Base-by-base conservation (phyloP, 208 protist genomes). In the Crithidia acanthocephali region DNA sequence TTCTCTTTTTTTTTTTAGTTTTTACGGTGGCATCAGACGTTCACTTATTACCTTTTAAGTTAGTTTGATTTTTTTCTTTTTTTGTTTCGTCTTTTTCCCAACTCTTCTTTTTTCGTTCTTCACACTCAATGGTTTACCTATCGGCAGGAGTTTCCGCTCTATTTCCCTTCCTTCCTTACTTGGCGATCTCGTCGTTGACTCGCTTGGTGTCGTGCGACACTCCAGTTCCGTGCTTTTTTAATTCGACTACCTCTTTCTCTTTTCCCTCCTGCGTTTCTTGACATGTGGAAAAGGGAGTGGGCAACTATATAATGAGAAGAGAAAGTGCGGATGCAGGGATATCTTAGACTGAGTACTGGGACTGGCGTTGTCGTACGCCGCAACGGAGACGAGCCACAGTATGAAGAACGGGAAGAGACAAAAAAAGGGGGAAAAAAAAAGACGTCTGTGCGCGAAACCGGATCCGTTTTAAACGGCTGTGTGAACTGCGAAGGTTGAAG, bases 21-120 rank as follows among this genome's bases (percentile, higher is more conserved):
- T 53, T 20, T 64, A 28, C 60, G 47, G 45, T 56, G 27, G 20
- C 47, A 55, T 66, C 45, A 52, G 30, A 42, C 32, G 45, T 66
- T n/a, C 60, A 22, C 22, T 37, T 25, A 28, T 40, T 50, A 33
- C 25, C n/a, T 11, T n/a, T 4, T 32, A 45, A 47, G 10, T 3
- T 8, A 0, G 27, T 71, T 37, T 45, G 7, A 47, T 23, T 53
- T 33, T 62, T 57, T 42, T 53, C 37, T 18, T 61, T 61, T 56
- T 55, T 52, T 61, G 11, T 32, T 25, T 28, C 27, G 22, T 33
- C 33, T n/a, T 32, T 32, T 51, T 28, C 15, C 32, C 23, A 7
- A 27, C 47, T 30, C 23, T 10, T 35, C 0, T 53, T 57, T 37
- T 59, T 73, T 44, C 22, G 2, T 8, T 37, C 37, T 59, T 32